A percentile compares a stretch with the other conserved stretches of the same genome.
phyloP scores from a whole-genome alignment of 345 rosid species.

The Populus alba region DNA sequence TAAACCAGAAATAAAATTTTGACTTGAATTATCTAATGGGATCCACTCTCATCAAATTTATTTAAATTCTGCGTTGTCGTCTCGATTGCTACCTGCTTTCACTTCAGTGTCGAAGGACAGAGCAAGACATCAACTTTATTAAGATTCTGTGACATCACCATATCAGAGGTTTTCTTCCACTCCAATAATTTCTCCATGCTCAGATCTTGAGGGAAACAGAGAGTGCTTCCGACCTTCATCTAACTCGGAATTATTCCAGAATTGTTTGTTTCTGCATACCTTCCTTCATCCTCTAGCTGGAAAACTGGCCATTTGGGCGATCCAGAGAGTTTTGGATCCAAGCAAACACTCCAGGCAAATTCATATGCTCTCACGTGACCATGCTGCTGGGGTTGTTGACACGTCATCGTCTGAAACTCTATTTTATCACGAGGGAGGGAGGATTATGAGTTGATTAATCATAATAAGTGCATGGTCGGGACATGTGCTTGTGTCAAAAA shows the following conservation, averaged over 20 bases:
- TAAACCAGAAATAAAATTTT: too few species aligned
- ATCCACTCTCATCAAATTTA: too few species aligned
- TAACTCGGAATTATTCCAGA: not conserved
- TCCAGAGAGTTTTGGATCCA: conserved; percentile 1
- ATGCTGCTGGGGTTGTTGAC: conserved; percentile 25
- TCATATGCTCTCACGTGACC: conserved; percentile 3
- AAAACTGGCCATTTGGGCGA: not conserved
- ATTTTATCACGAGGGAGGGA: not conserved
- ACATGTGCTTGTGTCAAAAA: conserved; percentile 28
- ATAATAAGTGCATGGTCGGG: conserved; percentile 5
- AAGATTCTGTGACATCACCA: conserved; percentile 4
- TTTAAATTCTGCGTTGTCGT: too few species aligned
- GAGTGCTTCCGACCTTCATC: too few species aligned
- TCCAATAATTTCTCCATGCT: not conserved
- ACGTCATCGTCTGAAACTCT: conserved; percentile 19
- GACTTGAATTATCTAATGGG: too few species aligned
- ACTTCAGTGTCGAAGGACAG: not conserved
- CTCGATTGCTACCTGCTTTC: not conserved
- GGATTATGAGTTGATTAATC: not conserved
- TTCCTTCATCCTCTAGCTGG: not conserved
- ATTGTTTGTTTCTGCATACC: not conserved
- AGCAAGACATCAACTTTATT: not conserved
- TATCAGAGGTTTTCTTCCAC: not conserved
- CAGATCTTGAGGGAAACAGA: too few species aligned
- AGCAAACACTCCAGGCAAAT: not conserved